Percentiles rank a stretch among this genome's conserved stretches.
Evolutionary conservation across 2,329 filamentous ascomycete species (phyloP).

Genomic region (Cladophialophora yegresii): DNA sequence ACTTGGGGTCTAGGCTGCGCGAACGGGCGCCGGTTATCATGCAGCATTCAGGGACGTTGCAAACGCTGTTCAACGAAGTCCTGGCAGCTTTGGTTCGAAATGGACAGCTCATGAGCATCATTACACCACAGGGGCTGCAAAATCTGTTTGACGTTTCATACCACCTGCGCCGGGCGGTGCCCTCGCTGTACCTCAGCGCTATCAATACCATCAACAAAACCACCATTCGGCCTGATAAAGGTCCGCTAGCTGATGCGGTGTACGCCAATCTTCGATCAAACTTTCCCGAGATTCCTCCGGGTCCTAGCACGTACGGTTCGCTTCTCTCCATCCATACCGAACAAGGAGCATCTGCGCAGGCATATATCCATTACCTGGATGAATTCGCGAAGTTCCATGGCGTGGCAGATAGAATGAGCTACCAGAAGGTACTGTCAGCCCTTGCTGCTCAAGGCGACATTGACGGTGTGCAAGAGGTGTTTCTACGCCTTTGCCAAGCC

Average conservation of each 20-base stretch:
- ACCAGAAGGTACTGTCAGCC: constrained; percentile 44
- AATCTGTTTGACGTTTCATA: constrained; percentile 26
- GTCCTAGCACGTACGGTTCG: constrained; percentile 14
- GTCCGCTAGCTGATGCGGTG: constrained; percentile 40
- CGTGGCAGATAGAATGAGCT: constrained; percentile 41
- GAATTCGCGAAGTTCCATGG: constrained; percentile 43
- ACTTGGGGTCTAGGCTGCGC: constrained; percentile 16
- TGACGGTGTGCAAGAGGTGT: constrained; percentile 48
- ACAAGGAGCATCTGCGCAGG: constrained; percentile 15
- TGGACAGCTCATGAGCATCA: constrained; percentile 25
- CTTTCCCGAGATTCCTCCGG: constrained; percentile 19
- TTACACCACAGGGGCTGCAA: constrained; percentile 29
- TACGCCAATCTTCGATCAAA: constrained; percentile 46
- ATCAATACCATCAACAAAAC: constrained; percentile 40
- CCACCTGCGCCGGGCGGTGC: constrained; percentile 10
- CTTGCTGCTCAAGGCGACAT: constrained; percentile 53
- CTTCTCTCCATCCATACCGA: constrained; percentile 23
- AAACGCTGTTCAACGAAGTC: constrained; percentile 15
- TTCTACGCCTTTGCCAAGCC: constrained; percentile 46
- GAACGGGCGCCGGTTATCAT: constrained; percentile 16
- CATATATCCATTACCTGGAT: constrained; percentile 45
- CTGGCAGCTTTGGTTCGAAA: constrained; percentile 25
- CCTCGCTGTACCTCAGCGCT: constrained; percentile 27
- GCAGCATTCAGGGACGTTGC: constrained; percentile 18
- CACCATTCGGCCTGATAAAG: constrained; percentile 35